A percentile compares a stretch with the other conserved stretches of the same genome.
Conservation (phyloP, 2,329 filamentous ascomycete species). For the Fusarium sublunatum region DNA sequence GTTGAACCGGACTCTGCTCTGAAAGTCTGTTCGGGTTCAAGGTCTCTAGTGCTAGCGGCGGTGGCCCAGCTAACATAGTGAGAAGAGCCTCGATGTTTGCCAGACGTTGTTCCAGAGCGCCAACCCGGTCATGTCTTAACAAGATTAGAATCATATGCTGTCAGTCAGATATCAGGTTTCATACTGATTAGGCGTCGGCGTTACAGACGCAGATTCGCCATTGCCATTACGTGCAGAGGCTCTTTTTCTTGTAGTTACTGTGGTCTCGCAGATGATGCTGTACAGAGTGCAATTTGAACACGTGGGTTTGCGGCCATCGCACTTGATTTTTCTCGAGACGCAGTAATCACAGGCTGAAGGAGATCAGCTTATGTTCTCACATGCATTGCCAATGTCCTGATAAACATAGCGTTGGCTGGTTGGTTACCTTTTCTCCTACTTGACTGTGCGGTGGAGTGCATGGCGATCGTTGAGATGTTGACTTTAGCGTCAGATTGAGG, state of each 20-base stretch:
- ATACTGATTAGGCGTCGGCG: constrained; percentile 1
- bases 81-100: constrained; percentile 36
- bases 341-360: constrained; percentile 52
- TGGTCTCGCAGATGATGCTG: constrained; percentile 47
- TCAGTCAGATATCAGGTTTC: not conserved
- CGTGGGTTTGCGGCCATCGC: constrained; percentile 52
- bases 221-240: constrained; percentile 1
- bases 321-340: constrained; percentile 55
- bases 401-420: too few relatives aligned
- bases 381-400: too few relatives aligned
- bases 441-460: constrained; percentile 21
- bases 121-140: constrained; percentile 25
- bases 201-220: not conserved
- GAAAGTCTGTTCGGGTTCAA: not conserved
- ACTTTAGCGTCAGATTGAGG: too few relatives aligned
- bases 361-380: not conserved
- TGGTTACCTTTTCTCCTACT: constrained; percentile 38
- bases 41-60: not conserved
- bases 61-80: not conserved
- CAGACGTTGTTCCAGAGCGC: constrained; percentile 35
- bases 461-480: not conserved
- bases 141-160: not conserved
- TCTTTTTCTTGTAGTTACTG: constrained; percentile 15
- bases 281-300: constrained; percentile 56
- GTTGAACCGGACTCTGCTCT: not conserved